phyloP scores from a whole-genome alignment of 257 asterid species.

The Solanum acaule region DNA sequence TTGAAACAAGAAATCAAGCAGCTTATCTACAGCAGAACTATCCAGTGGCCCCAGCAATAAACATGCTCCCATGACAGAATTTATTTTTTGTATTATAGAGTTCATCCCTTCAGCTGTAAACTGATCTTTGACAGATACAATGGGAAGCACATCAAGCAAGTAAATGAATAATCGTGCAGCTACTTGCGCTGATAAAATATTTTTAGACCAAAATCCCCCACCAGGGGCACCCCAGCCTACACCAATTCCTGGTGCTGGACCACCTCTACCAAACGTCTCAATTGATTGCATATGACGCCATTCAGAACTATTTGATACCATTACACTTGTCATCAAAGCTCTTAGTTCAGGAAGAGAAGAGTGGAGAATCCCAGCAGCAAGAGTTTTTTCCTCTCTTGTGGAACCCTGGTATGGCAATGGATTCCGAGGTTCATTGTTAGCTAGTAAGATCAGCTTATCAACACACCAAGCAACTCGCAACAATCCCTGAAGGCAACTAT shows the following conservation, averaged over 20 bases:
- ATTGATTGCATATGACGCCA: conserved; percentile 32
- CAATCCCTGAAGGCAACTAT: conserved; percentile 82
- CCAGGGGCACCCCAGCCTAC: conserved; percentile 96
- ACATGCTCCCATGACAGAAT: conserved; percentile 44
- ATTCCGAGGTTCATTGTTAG: conserved; percentile 37
- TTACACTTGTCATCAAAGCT: conserved; percentile 25
- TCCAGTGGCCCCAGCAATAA: conserved; percentile 56
- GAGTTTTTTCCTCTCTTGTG: conserved; percentile 48
- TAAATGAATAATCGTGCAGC: conserved; percentile 48
- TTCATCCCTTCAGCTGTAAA: conserved; percentile 20
- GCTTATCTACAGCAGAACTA: conserved; percentile 34
- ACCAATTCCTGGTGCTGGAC: conserved; percentile 97
- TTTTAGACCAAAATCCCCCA: conserved; percentile 87
- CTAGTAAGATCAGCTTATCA: conserved; percentile 57
- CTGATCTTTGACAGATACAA: conserved; percentile 8
- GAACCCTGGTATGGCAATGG: conserved; percentile 15
- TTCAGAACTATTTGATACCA: conserved; percentile 24
- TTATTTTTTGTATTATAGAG: conserved; percentile 34
- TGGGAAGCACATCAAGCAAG: conserved; percentile 44
- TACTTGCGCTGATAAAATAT: conserved; percentile 51
- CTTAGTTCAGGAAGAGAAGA: conserved; percentile 39
- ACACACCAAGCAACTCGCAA: conserved; percentile 41
- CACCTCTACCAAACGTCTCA: conserved; percentile 82
- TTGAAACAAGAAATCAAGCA: conserved; percentile 45
- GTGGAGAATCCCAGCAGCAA: conserved; percentile 56